These are phyloP conservation scores for Parathielavia appendiculata DNA, from an alignment of 495 filamentous ascomycete genomes.

Conservation along the genomic window DNA sequence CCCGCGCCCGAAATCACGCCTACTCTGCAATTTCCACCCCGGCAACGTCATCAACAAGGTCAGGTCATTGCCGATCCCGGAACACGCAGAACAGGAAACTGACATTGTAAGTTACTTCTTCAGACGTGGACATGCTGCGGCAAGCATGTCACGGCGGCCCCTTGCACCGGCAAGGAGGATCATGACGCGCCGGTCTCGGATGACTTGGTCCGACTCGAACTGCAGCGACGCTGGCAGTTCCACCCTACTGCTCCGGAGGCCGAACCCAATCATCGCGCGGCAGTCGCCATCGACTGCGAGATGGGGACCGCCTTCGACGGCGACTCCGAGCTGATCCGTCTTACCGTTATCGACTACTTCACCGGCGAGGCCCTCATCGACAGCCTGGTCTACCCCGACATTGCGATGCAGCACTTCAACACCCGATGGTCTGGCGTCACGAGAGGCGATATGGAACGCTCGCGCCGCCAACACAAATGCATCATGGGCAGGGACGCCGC, in stretches of 20 bases:
- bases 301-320: conserved; percentile 36
- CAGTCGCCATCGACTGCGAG: conserved; percentile 49
- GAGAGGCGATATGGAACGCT: conserved; percentile 21
- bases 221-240: conserved; percentile 17
- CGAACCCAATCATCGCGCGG: conserved; percentile 9
- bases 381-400: conserved; percentile 37
- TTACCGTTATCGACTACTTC: conserved; percentile 44
- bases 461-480: conserved; percentile 5
- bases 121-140: conserved; percentile 16
- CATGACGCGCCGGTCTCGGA: background rate
- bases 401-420: conserved; percentile 38
- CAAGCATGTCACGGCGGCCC: background rate
- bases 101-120: background rate
- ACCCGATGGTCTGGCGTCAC: conserved; percentile 39
- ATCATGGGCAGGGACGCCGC: conserved; percentile 32
- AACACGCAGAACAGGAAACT: background rate
- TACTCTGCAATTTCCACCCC: background rate
- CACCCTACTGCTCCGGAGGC: background rate
- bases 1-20: background rate
- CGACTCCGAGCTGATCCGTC: conserved; percentile 38
- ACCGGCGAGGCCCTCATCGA: conserved; percentile 41
- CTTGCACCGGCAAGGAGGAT: background rate
- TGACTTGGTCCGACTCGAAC: background rate
- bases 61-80: background rate
- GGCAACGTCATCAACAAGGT: background rate